Conservation (phyloP, 371 early-diverging fungal species). For the Rhizopus microsporus region DNA sequence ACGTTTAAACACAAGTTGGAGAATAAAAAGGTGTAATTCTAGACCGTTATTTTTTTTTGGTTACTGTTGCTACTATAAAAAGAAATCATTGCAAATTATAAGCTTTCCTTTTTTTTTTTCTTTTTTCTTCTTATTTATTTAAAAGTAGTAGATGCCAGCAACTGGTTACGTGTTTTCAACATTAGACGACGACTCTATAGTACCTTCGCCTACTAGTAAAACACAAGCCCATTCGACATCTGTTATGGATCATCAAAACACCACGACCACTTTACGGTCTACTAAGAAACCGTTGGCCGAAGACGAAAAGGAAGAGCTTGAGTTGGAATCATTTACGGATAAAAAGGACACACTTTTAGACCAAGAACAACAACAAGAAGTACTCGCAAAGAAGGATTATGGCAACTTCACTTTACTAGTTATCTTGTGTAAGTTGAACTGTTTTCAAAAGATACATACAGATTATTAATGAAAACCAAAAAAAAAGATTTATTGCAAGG, state of each 20-base stretch:
- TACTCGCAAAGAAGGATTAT: constrained; percentile 48
- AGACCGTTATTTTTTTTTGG: neutral
- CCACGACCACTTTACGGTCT: constrained; percentile 31
- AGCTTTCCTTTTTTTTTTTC: neutral
- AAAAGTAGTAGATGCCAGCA: constrained; percentile 20
- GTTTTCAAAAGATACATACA: neutral
- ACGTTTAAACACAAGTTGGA: constrained; percentile 22
- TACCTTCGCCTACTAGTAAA: constrained; percentile 11
- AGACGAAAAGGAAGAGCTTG: constrained; percentile 41
- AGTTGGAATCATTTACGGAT: constrained; percentile 27
- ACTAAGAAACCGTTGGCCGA: constrained; percentile 28
- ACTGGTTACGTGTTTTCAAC: constrained; percentile 42
- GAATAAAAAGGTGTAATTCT: too few species aligned
- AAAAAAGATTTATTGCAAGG: constrained; percentile 86
- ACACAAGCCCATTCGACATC: constrained; percentile 14
- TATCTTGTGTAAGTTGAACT: constrained; percentile 58
- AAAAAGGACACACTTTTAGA: neutral
- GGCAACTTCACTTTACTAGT: constrained; percentile 70
- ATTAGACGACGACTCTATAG: constrained; percentile 44
- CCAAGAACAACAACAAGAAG: constrained; percentile 14
- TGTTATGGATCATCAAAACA: constrained; percentile 41
- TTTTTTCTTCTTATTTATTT: neutral
- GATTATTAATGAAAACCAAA: neutral
- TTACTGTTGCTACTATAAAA: too few species aligned
- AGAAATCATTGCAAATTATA: neutral